These are phyloP conservation scores for Phytophthora ohioensis DNA, from an alignment of 352 stramenopile species.

Conservation along the genomic window DNA sequence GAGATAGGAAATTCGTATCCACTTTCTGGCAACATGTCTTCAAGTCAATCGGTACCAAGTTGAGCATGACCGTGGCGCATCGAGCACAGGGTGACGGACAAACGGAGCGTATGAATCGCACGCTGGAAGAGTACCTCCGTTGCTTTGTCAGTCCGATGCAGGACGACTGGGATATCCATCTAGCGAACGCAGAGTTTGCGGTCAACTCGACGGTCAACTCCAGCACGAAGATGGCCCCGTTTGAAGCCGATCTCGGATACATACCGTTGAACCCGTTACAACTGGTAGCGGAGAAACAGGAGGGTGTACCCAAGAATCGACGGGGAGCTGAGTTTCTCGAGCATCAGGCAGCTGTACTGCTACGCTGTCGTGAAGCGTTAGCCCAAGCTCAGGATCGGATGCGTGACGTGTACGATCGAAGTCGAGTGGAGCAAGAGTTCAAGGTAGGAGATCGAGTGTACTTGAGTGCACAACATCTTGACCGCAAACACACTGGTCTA, in stretches of 20 bases:
- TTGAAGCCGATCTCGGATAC: conserved; percentile 10
- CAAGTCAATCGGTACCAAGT: no score
- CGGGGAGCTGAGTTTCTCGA: conserved; percentile 10
- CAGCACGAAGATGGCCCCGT: no score
- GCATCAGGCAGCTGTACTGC: conserved; percentile 17
- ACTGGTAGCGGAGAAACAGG: not conserved
- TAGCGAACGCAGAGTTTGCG: no score
- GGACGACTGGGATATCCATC: no score
- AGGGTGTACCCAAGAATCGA: conserved; percentile 1
- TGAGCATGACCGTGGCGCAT: no score
- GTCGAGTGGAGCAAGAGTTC: conserved; percentile 11
- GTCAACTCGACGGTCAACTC: no score
- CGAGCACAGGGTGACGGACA: no score
- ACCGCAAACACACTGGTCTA: conserved; percentile 16
- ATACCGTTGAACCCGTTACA: not conserved
- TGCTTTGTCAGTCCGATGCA: no score
- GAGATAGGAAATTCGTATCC: no score
- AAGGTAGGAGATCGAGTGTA: conserved; percentile 20
- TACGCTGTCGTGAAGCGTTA: not conserved
- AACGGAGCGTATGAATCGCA: no score
- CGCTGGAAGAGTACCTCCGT: no score
- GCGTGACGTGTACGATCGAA: conserved; percentile 26
- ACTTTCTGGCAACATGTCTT: no score
- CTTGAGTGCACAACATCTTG: conserved; percentile 26
- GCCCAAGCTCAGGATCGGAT: conserved; percentile 18